These are phyloP conservation scores for Clarireedia monteithiana DNA, from an alignment of 2,329 filamentous ascomycete species.

Conservation along the genomic window DNA sequence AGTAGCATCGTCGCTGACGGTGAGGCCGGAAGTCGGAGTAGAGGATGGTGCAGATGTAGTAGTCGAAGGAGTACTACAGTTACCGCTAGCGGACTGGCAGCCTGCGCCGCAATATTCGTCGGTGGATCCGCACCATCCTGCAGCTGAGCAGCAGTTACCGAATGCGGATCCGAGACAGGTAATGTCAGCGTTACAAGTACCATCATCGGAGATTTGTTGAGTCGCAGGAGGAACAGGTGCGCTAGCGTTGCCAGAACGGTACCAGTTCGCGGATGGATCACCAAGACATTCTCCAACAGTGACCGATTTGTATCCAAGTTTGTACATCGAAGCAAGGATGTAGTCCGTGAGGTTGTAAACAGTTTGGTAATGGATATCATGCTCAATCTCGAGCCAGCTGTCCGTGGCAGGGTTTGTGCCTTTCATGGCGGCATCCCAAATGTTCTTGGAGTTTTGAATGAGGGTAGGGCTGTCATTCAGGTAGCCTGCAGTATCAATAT, in stretches of 20 bases:
- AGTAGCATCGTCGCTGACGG: slow-evolving; percentile 10
- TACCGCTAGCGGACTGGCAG: slow-evolving; percentile 20
- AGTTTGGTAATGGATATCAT: slow-evolving; percentile 33
- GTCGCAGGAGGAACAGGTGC: slow-evolving; percentile 1
- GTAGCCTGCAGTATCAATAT: slow-evolving; percentile 43
- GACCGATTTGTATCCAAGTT: slow-evolving; percentile 33
- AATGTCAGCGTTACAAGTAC: slow-evolving; percentile 8
- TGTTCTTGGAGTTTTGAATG: slow-evolving; percentile 41
- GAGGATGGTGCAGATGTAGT: background rate
- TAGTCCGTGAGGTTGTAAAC: slow-evolving; percentile 31
- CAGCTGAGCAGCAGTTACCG: slow-evolving; percentile 20
- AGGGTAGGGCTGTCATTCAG: slow-evolving; percentile 34
- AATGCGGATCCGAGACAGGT: slow-evolving; percentile 15
- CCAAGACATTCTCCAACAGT: slow-evolving; percentile 41
- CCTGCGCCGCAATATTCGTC: slow-evolving; percentile 26
- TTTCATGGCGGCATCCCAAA: slow-evolving; percentile 23
- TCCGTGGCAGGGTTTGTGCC: slow-evolving; percentile 11
- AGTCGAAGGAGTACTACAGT: slow-evolving; percentile 5
- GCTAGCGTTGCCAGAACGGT: slow-evolving; percentile 22
- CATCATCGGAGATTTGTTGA: slow-evolving; percentile 11
- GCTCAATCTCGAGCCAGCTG: slow-evolving; percentile 42
- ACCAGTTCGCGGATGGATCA: slow-evolving; percentile 38
- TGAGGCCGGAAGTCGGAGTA: background rate
- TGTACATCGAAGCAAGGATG: slow-evolving; percentile 30
- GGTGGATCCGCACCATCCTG: slow-evolving; percentile 22